These are phyloP conservation scores for Cairneyella variabilis DNA, from an alignment of 495 filamentous ascomycete species.

Conservation along the genomic window DNA sequence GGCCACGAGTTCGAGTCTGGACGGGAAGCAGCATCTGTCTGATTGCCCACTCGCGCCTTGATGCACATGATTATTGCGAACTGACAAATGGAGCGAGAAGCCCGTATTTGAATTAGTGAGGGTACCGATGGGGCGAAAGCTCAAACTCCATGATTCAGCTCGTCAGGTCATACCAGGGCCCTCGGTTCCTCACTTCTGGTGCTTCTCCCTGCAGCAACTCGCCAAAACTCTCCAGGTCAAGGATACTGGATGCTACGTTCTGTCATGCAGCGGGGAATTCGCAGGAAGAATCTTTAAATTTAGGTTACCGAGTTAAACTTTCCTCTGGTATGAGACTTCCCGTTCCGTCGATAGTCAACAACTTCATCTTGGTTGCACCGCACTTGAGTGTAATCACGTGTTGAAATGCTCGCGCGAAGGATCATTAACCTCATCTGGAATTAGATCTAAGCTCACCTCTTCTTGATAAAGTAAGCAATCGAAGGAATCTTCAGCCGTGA, in stretches of 20 bases:
- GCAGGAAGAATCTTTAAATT: background rate
- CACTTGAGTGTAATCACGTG: too few relatives aligned
- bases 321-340: background rate
- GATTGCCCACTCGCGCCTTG: background rate
- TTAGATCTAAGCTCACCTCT: too few relatives aligned
- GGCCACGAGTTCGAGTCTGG: background rate
- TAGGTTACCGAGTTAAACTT: background rate
- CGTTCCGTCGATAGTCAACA: too few relatives aligned
- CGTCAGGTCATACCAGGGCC: too few relatives aligned
- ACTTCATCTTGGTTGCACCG: too few relatives aligned
- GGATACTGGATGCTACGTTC: background rate
- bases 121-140: too few relatives aligned
- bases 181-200: too few relatives aligned
- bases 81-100: background rate
- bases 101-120: background rate
- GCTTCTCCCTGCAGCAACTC: background rate
- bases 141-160: too few relatives aligned
- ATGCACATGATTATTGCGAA: background rate
- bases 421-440: too few relatives aligned
- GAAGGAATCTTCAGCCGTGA: background rate
- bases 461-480: too few relatives aligned
- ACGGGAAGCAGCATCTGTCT: constrained; percentile 1
- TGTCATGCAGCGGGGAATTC: constrained; percentile 7
- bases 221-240: background rate
- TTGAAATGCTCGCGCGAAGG: too few relatives aligned